phyloP scores from a whole-genome alignment of 768 basidiomycete species.

The Infundibulicybe gibba region DNA sequence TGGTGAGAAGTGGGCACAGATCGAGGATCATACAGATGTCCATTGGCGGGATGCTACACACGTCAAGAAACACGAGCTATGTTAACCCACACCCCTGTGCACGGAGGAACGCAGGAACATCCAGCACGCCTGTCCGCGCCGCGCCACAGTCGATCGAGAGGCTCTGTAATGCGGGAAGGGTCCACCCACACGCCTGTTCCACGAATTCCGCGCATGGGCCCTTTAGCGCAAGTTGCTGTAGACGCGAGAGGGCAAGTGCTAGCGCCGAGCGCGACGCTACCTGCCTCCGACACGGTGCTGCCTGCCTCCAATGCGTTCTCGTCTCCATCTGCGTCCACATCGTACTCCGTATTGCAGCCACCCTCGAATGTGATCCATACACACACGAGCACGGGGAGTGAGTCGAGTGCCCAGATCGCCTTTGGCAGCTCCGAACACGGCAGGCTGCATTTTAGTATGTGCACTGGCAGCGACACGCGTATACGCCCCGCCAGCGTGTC shows the following conservation, averaged over 20 bases:
- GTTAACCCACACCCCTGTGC: conserved; percentile 42
- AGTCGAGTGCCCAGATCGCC: conserved; percentile 69
- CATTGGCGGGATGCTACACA: conserved; percentile 53
- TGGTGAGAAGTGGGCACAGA: conserved; percentile 55
- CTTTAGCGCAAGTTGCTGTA: conserved; percentile 61
- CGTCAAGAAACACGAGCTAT: conserved; percentile 61
- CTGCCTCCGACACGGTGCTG: conserved; percentile 43
- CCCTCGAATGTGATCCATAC: conserved; percentile 53
- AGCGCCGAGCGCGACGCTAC: conserved; percentile 49
- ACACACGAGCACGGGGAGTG: conserved; percentile 53
- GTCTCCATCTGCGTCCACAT: conserved; percentile 26
- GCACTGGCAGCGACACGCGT: conserved; percentile 45
- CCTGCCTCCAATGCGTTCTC: conserved; percentile 54
- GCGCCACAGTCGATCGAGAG: conserved; percentile 54
- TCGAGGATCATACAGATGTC: conserved; percentile 60
- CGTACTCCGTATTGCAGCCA: neutral
- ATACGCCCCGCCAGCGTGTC: conserved; percentile 56
- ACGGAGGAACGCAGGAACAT: conserved; percentile 54
- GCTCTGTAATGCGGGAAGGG: conserved; percentile 53
- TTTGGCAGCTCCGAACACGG: conserved; percentile 54
- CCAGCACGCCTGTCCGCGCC: conserved; percentile 48
- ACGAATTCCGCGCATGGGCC: conserved; percentile 63
- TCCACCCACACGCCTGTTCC: conserved; percentile 68
- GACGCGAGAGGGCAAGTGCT: conserved; percentile 44
- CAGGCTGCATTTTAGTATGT: conserved; percentile 60